Evolutionary conservation across 2,329 filamentous ascomycete genomes (phyloP).

Genomic region (Colletotrichum sp.): DNA sequence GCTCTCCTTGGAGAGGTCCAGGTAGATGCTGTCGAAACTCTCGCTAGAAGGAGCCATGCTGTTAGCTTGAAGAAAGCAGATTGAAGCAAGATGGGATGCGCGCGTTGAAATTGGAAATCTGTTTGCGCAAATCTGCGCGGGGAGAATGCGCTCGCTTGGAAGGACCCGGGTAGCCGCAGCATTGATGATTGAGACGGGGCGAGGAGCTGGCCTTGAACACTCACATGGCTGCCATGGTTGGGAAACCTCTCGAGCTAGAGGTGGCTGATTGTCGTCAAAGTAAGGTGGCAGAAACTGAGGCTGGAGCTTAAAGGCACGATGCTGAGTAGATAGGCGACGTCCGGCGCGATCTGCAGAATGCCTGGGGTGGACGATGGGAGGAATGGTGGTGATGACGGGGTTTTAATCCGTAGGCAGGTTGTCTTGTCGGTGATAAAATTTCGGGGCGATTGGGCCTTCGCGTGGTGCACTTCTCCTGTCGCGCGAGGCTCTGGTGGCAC

Average conservation of each 20-base stretch:
- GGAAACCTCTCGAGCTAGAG: neutral
- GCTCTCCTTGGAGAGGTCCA: slow-evolving; percentile 90
- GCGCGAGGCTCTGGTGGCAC: slow-evolving; percentile 19
- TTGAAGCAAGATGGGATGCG: neutral
- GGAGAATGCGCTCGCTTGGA: neutral
- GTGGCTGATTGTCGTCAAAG: neutral
- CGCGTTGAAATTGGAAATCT: slow-evolving; percentile 17
- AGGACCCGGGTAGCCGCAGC: neutral
- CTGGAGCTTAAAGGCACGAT: neutral
- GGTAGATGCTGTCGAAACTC: slow-evolving; percentile 96
- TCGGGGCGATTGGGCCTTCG: slow-evolving; percentile 4
- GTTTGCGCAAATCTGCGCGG: slow-evolving; percentile 31
- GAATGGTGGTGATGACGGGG: neutral
- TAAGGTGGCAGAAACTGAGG: neutral
- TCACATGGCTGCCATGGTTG: slow-evolving; percentile 23
- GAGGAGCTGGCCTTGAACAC: neutral
- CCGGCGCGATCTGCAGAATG: neutral
- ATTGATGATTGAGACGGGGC: neutral
- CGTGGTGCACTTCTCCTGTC: slow-evolving; percentile 10
- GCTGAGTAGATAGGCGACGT: neutral
- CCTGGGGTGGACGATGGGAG: neutral
- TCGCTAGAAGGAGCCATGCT: slow-evolving; percentile 57
- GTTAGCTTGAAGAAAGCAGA: neutral
- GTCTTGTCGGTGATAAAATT: slow-evolving; percentile 14
- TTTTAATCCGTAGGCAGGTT: neutral